Evolutionary conservation across 1,284 basidiomycete species (phyloP), one percentile per base, ranked within the genome.

Genomic region (Ganoderma sinense): DNA sequence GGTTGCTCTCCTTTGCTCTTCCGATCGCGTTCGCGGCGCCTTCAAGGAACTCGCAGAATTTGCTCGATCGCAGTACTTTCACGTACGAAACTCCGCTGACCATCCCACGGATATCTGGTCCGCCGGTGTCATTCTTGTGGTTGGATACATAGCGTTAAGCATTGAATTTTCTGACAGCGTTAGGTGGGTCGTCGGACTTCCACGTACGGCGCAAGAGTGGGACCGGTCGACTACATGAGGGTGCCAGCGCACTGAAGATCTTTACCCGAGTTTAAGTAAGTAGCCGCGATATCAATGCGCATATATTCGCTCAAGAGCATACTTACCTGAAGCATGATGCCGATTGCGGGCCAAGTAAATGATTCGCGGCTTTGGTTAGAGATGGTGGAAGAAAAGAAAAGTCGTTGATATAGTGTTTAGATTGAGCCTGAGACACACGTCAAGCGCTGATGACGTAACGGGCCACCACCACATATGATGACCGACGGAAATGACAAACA

Each of bases 21-120:
- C 31, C 53, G 29, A 56, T n/a, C 20, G 45, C 41, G 41, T 41
- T 18, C 7, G 13, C 48, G 48, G 48, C 48, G 48, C 23, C 14
- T 18, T 56, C 31, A 18, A 31, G 23, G 29, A 56, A 23, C 18
- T 31, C 14, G 53, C 53, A 29, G 53, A 31, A 56, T 56, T 33
- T 56, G 16, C 53, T 56, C 53, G 53, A 56, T 56, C 53, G 53
- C 53, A 56, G 26, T 36, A 36, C 33, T 36, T 55, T 55, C 29
- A 51, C 48, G 11, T 51, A 51, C 48, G 23, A 26, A 51, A 51
- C 26, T 26, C 11, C 11, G 23, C 48, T 51, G 10, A 51, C 48
- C 3, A 11, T 13, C 3, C 4, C 48, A 51, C 23, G 23, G 11
- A 36, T 36, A 36, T 36, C 23, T 14, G 48, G 48, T 23, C 6